A percentile compares a stretch with the other conserved stretches of the same genome.
These are phyloP conservation scores for Phytophthora cajani DNA, from an alignment of 352 stramenopile species.

Conservation along the genomic window DNA sequence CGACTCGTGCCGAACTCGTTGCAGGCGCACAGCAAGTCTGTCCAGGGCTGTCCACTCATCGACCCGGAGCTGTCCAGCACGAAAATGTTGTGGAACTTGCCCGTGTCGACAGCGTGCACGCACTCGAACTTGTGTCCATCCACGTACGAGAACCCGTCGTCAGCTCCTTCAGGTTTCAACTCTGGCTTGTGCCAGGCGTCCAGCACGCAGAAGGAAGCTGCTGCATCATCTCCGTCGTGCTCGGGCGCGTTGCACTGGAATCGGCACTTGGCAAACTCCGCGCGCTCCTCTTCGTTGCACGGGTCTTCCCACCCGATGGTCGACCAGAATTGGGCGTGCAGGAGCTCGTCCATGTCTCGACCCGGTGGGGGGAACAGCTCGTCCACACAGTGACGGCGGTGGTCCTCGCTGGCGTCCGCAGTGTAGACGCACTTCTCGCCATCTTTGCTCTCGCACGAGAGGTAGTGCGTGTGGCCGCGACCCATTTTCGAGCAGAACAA, in stretches of 20 bases:
- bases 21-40: slow-evolving; percentile 30
- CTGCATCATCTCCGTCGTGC: slow-evolving; percentile 23
- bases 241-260: slow-evolving; percentile 48
- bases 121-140: slow-evolving; percentile 49
- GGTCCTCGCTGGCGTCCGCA: slow-evolving; percentile 17
- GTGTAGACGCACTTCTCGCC: slow-evolving; percentile 36
- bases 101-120: slow-evolving; percentile 28
- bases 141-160: slow-evolving; percentile 32
- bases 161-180: slow-evolving; percentile 46
- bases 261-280: slow-evolving; percentile 39
- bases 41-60: slow-evolving; percentile 46
- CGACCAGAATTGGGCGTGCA: slow-evolving; percentile 50
- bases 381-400: slow-evolving; percentile 43
- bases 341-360: slow-evolving; percentile 46
- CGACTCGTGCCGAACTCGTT: slow-evolving; percentile 25
- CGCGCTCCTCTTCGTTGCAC: slow-evolving; percentile 37
- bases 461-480: slow-evolving; percentile 43
- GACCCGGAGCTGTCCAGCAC: slow-evolving; percentile 51
- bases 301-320: slow-evolving; percentile 50
- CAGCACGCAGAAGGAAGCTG: slow-evolving; percentile 37
- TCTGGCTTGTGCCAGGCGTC: slow-evolving; percentile 46
- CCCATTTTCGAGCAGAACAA: slow-evolving; percentile 53
- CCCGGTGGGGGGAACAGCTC: slow-evolving; percentile 32
- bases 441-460: slow-evolving; percentile 27
- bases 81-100: slow-evolving; percentile 45